These are phyloP conservation scores for Rasamsonia emersonii DNA, from an alignment of 2,329 filamentous ascomycete species.

Conservation along the genomic window DNA sequence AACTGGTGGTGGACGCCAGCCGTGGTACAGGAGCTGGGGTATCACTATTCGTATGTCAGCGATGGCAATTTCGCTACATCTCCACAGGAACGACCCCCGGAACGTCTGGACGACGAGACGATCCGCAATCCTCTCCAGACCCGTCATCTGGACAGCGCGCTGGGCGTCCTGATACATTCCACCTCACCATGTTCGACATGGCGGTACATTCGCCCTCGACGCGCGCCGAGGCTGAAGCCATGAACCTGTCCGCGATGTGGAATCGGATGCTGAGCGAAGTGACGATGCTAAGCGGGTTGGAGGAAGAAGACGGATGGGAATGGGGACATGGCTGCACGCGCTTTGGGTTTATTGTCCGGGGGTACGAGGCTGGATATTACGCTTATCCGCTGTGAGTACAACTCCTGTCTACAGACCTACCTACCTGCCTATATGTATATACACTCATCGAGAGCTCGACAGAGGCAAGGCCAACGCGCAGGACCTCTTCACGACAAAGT, in stretches of 20 bases:
- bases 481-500: conserved; percentile 3
- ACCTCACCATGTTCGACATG: conserved; percentile 3
- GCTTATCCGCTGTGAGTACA: conserved; percentile 2
- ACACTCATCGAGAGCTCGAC: neutral
- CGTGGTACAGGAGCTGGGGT: conserved; percentile 47
- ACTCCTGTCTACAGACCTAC: too few relatives aligned
- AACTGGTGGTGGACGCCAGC: conserved; percentile 80
- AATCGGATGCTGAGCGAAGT: conserved; percentile 2
- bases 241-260: conserved; percentile 1
- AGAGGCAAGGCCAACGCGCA: conserved; percentile 4
- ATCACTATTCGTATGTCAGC: neutral
- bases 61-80: neutral
- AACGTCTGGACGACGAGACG: neutral
- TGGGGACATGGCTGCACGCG: conserved; percentile 2
- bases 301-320: conserved; percentile 2
- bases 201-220: conserved; percentile 1
- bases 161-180: conserved; percentile 3
- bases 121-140: conserved; percentile 1
- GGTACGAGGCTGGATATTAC: conserved; percentile 2
- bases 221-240: neutral
- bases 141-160: conserved; percentile 1
- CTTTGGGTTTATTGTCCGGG: conserved; percentile 1
- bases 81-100: neutral
- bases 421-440: too few relatives aligned
- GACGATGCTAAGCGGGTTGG: conserved; percentile 1